Evolutionary conservation across 2,329 filamentous ascomycete species (phyloP).

Genomic region (Drechslera avenae): DNA sequence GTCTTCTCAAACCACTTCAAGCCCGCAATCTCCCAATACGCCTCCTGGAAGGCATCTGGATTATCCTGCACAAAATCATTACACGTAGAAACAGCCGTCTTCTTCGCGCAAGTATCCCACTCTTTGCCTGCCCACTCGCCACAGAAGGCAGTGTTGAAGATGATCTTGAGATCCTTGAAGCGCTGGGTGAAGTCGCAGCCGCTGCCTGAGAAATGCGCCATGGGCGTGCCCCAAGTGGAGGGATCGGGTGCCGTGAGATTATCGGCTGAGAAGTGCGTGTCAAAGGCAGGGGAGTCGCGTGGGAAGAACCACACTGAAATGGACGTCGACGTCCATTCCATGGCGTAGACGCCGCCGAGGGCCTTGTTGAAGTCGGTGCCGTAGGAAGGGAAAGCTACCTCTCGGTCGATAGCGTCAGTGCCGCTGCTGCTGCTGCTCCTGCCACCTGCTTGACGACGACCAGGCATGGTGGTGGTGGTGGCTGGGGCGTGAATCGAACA

Average conservation of each 20-base stretch:
- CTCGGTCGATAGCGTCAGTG: background rate
- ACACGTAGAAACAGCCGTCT: constrained; percentile 56
- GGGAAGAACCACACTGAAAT: constrained; percentile 54
- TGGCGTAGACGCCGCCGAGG: constrained; percentile 50
- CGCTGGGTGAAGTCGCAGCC: constrained; percentile 53
- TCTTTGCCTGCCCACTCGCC: constrained; percentile 61
- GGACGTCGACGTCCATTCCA: constrained; percentile 44
- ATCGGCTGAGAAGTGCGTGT: constrained; percentile 1
- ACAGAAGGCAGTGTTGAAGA: constrained; percentile 59
- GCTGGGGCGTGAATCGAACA: constrained; percentile 30
- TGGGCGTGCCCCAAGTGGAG: constrained; percentile 30
- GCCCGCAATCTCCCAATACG: constrained; percentile 45
- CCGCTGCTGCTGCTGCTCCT: background rate
- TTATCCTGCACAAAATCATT: constrained; percentile 40
- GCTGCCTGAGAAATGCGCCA: constrained; percentile 48
- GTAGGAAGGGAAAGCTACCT: constrained; percentile 34
- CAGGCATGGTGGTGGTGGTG: background rate
- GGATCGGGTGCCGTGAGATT: constrained; percentile 21
- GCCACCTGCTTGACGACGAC: background rate
- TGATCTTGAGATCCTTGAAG: constrained; percentile 39
- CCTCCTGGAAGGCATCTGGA: constrained; percentile 36
- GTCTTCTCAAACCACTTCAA: constrained; percentile 36
- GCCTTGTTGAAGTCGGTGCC: constrained; percentile 42
- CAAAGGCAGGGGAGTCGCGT: constrained; percentile 14
- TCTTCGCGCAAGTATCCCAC: constrained; percentile 55